Base-by-base conservation (phyloP, 148 eudicot species). In the Chenopodium suecicum region DNA sequence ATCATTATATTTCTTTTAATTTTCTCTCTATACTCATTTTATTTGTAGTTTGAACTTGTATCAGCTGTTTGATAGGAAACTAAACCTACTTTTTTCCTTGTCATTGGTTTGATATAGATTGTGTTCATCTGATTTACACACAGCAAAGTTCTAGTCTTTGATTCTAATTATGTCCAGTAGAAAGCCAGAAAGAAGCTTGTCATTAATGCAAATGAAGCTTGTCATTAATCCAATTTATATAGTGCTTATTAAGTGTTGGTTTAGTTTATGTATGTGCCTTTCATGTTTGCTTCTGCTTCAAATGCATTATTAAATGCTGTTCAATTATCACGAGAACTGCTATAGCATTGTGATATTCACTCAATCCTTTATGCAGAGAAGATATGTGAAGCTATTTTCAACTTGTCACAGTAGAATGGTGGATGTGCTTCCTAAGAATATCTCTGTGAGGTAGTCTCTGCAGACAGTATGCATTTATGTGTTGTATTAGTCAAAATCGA, bases 351-450 rank as follows among this genome's bases (percentile, higher is more conserved):
- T 62, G 23, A n/a, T 62, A 54, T 58, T 37, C 54, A 64, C 58
- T 63, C 47, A 52, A 29, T 68, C 60, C 20, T 71, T 69, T 80
- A 41, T 86, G 84, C 91, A 95, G 98, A 89, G 85, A 86, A 87
- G 89, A 83, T 85, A 81, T 58, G 97, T 93, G 50, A 89, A 89
- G 85, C 88, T 95, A 47, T 90, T 87, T 78, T 19, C 86, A 70
- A 84, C 69, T 63, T 95, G 98, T 83, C 98, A 95, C 85, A 92
- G 94, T 84, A 91, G 85, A 85, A 92, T 95, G 97, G 90, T 84
- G 66, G 89, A 95, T 74, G 79, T 91, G 79, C 86, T 93, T 86
- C 98, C 98, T 11, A 75, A 80, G 78, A 86, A 85, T 79, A 79
- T 78, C 80, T 27, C 86, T 78, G 92, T 89, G 54, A 92, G 98